These are phyloP conservation scores for Starmerella stigmatis DNA, from an alignment of 805 yeast species.

Conservation along the genomic window DNA sequence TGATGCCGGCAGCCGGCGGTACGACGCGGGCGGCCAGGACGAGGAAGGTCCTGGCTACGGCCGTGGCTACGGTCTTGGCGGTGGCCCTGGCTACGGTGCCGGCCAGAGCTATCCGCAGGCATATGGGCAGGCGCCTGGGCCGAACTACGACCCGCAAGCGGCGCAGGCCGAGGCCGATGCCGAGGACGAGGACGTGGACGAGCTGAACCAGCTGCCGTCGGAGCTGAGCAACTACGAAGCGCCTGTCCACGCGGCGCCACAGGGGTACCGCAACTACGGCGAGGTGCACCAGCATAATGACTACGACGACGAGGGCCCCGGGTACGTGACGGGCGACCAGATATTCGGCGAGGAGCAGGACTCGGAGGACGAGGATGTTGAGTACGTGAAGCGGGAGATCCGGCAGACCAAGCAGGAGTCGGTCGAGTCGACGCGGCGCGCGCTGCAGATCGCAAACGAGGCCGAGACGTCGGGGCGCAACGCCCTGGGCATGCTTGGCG, in stretches of 20 bases:
- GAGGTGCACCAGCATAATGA: not conserved
- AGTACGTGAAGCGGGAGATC: constrained; percentile 71
- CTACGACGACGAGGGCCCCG: not conserved
- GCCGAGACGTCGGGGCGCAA: constrained; percentile 69
- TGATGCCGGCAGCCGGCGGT: not conserved
- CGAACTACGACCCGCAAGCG: not conserved
- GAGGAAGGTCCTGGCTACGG: too few relatives aligned
- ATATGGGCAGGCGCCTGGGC: too few relatives aligned
- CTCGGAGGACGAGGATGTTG: constrained; percentile 76
- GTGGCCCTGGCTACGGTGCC: too few relatives aligned
- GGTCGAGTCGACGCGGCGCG: constrained; percentile 73
- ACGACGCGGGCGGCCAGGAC: not conserved
- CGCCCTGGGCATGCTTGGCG: constrained; percentile 82
- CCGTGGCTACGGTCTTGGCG: too few relatives aligned
- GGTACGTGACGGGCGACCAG: constrained; percentile 11
- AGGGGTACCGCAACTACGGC: constrained; percentile 1
- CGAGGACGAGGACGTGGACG: constrained; percentile 16
- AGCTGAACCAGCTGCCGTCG: constrained; percentile 22
- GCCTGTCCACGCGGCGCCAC: not conserved
- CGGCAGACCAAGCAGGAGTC: constrained; percentile 80
- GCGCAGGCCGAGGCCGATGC: not conserved
- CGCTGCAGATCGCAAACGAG: constrained; percentile 57
- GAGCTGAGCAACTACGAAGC: constrained; percentile 11
- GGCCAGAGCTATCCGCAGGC: not conserved
- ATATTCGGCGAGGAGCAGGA: constrained; percentile 17